phyloP scores from a whole-genome alignment of 2,329 filamentous ascomycete genomes.

The Penicillium fuscoglaucum region DNA sequence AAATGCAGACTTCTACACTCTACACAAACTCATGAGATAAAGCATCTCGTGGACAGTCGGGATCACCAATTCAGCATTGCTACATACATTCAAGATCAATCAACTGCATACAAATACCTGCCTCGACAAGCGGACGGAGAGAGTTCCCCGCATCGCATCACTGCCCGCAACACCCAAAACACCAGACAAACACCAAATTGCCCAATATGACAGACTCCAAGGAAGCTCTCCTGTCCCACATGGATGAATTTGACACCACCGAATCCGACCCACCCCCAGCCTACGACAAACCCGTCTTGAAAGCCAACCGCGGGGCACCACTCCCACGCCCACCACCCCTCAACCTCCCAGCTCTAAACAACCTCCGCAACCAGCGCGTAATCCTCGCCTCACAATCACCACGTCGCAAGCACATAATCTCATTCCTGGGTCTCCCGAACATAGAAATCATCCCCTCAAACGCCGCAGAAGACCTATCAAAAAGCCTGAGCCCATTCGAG shows the following conservation, averaged over 20 bases:
- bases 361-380: constrained; percentile 74
- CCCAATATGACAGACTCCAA: constrained; percentile 35
- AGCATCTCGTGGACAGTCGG: neutral
- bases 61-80: neutral
- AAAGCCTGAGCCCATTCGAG: constrained; percentile 76
- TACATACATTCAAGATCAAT: neutral
- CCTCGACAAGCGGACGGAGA: neutral
- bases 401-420: constrained; percentile 76
- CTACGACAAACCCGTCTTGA: constrained; percentile 31
- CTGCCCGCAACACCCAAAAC: neutral
- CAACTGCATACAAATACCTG: neutral
- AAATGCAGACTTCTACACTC: neutral
- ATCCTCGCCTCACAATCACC: constrained; percentile 91
- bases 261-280: constrained; percentile 36
- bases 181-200: neutral
- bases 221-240: constrained; percentile 25
- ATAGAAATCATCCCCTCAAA: constrained; percentile 82
- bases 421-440: constrained; percentile 73
- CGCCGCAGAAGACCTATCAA: constrained; percentile 82
- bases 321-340: constrained; percentile 58
- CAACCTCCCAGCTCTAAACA: constrained; percentile 73
- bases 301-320: constrained; percentile 21
- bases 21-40: neutral
- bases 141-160: neutral
- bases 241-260: constrained; percentile 8